Evolutionary conservation across 1,284 basidiomycete species (phyloP), one percentile per base, ranked within the genome.

Genomic region (Rhizopogon hawkerae): DNA sequence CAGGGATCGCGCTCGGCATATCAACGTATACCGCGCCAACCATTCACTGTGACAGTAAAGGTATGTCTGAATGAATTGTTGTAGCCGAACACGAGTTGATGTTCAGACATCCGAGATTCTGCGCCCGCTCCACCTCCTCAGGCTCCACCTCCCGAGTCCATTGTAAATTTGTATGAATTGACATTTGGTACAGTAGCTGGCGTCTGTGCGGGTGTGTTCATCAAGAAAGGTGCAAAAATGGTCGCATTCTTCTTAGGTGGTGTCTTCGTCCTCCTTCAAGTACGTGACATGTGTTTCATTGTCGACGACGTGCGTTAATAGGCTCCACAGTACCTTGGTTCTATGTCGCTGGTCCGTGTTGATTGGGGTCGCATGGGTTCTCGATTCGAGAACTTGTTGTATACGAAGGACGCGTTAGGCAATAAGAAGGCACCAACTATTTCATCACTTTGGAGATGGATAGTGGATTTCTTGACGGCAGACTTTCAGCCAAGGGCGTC

Each of bases 171-270:
- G n/a, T 89, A 89, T 61, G 83, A 94, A 60, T 79, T 97, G 39
- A 76, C 83, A 0, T 96, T 97, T 62, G 93, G 94, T 29, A 89
- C 90, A 10, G 80, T 89, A 1, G 82, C 84, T 52, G 92, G 93
- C 2, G 66, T 97, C 44, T 97, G 92, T 60, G 83, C 91, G 0
- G 94, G 94, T 0, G 77, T 97, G 0, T 98, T 98, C 63, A 76
- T 96, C 59, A 96, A 95, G 71, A 96, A 96, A 68, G 94, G 94
- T 26, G 81, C 86, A 35, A 92, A 85, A 64, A 72, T 81, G 2
- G 67, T 89, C 18, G 94, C 92, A 0, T 93, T 92, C 67, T 67
- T 87, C 47, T 69, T 96, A 9, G 92, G 92, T 7, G 92, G 90
- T 2, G 69, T 89, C 1, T 95, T 92, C 57, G 85, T 94, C 14